Evolutionary conservation across 2,329 filamentous ascomycete genomes (phyloP), one percentile per base, ranked within the genome.

Genomic region (Dactylellina drechsleri): DNA sequence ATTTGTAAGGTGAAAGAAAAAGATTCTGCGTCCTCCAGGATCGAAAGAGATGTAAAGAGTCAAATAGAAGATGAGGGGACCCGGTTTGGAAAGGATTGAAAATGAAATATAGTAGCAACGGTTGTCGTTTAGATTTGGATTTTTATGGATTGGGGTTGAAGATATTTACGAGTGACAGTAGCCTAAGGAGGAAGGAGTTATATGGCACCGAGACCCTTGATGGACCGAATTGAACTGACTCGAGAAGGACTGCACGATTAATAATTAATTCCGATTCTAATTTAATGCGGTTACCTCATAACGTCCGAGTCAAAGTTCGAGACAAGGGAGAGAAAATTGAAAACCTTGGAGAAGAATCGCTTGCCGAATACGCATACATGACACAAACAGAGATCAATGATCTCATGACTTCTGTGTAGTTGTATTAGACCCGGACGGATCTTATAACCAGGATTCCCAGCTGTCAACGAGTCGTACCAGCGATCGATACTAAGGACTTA

Each of bases 1-100:
- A 71, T 64, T 64, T 71, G 52, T 71, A 45, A 68, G 52, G 50
- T 23, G 41, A 12, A 45, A 47, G 16, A 47, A 47, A 47, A 52
- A 20, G 23, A 52, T 52, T 52, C n/a, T 47, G 13, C 16, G 43
- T 2, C 7, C 43, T 15, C 15, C 15, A 47, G 15, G 13, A 47
- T 47, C 5, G 13, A 18, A 47, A 13, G 8, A 47, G 2, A 47
- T n/a, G 43, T 47, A 15, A 47, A n/a, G 31, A 36, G 10, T 36
- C 10, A 5, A 5, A 36, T 36, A 36, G 31, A 36, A 23, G 23
- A 23, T 23, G 23, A 23, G 23, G 23, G 4, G 23, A 4, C 23
- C 4, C 23, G 23, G 23, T 23, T 23, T 23, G 23, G 2, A 23
- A 23, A 23, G 23, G 23, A 23, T 23, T 23, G 23, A 12, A 18